Evolutionary conservation across 2,329 filamentous ascomycete genomes (phyloP), one percentile per base, ranked within the genome.

Genomic region (Hypoxylon sp.): DNA sequence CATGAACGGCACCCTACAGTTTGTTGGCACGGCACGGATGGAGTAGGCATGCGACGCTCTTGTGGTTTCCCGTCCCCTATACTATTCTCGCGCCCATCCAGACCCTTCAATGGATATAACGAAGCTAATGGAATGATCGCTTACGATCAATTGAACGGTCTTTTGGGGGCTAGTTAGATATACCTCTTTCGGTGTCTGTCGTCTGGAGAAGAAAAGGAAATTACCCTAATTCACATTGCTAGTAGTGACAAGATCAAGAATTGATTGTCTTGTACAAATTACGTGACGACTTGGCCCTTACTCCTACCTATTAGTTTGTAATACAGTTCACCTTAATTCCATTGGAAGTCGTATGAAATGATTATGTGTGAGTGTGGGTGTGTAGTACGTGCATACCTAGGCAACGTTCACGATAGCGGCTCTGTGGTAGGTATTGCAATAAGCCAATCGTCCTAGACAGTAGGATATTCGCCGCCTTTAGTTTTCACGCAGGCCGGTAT

Each of bases 171-270:
- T 74, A 71, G 70, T 77, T 77, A 76, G 69, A 76, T 77, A 75
- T 77, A 75, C 72, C 74, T 77, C 71, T 76, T 43, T 74, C 63
- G 71, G 72, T 75, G 72, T 74, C 49, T 72, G 72, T 74, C 52
- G 68, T 69, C 68, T 72, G 69, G 72, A 72, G 68, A 70, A 71
- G 72, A 68, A 72, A 69, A 63, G 67, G 63, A 69, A 60, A 71
- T 72, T 72, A 74, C n/a, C n/a, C n/a, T n/a, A n/a, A n/a, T 75
- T 72, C 53, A 73, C 53, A 73, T 77, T 72, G 63, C 72, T 73
- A 73, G 67, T 77, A 77, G 74, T 78, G 71, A 74, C 75, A 76
- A 76, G 73, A 74, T 74, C 71, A 72, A 59, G 52, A 71, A 77
- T 77, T 71, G 65, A 75, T 72, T 71, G 73, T 77, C 74, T 77